phyloP scores from a whole-genome alignment of 352 stramenopile genomes.

The Blastocystis sp. region DNA sequence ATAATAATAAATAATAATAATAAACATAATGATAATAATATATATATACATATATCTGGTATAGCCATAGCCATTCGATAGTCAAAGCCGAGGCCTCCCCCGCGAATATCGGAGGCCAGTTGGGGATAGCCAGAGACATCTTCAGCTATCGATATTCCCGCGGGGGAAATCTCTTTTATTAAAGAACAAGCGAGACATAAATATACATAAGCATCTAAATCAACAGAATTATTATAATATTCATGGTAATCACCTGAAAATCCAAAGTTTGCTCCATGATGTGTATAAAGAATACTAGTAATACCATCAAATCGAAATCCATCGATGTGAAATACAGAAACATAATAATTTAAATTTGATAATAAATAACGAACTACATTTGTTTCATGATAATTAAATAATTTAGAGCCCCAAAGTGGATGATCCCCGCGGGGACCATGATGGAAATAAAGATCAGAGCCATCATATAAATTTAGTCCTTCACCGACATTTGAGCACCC shows the following conservation, averaged over 20 bases:
- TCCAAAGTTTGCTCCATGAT: conserved; percentile 39
- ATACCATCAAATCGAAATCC: conserved; percentile 42
- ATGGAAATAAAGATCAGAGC: conserved; percentile 38
- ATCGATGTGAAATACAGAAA: conserved; percentile 39
- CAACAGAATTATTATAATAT: conserved; percentile 37
- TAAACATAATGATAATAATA: too few species aligned
- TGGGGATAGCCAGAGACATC: conserved; percentile 41
- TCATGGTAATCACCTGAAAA: conserved; percentile 41
- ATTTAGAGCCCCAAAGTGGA: conserved; percentile 34
- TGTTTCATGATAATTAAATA: conserved; percentile 39
- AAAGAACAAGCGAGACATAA: conserved; percentile 39
- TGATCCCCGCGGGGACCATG: conserved; percentile 34
- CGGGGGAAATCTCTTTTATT: conserved; percentile 24
- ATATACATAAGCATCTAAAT: conserved; percentile 39
- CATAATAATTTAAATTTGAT: conserved; percentile 38
- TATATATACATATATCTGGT: neutral
- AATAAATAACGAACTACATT: conserved; percentile 39
- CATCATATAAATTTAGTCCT: conserved; percentile 41
- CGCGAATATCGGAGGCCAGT: conserved; percentile 28
- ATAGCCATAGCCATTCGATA: conserved; percentile 37
- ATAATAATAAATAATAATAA: too few species aligned
- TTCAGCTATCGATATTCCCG: conserved; percentile 39
- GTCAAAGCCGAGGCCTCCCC: conserved; percentile 41
- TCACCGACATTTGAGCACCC: conserved; percentile 36
- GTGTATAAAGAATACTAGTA: conserved; percentile 40